Evolutionary conservation across 352 stramenopile genomes (phyloP), one percentile per base, ranked within the genome.

Genomic region (Phytopythium sindhum): DNA sequence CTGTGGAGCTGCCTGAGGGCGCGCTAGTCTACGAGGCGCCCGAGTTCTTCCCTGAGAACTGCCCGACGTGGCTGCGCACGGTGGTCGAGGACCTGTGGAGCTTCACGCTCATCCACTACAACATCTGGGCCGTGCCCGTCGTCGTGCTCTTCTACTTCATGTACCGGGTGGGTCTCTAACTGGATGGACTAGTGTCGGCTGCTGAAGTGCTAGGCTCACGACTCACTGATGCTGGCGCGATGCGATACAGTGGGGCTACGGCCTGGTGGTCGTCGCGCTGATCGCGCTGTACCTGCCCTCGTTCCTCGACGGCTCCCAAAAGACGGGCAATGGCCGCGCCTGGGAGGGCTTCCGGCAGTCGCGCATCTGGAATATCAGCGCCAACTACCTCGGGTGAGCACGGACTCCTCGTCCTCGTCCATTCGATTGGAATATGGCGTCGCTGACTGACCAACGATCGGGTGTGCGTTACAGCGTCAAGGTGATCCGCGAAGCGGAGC

Each of bases 101-200:
- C 67, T 87, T 90, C 64, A 66, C 86, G 41, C 77, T 69, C 59
- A 86, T 90, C 72, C 84, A 92, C 68, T 92, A 92, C 78, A 89
- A 89, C 64, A 56, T 89, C 29, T 92, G 80, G 79, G 61, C 68
- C 23, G 56, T 78, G n/a, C 74, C 77, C 0, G 79, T 83, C 42
- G 28, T 79, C 29, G 69, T 72, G 52, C 60, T 90, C 39, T 83
- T 89, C 64, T 88, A 88, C 68, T 89, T 83, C 44, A 69, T 92
- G 31, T 78, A 87, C 70, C 57, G 66, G 31, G 79, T 84, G 58
- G 12, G 56, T 45, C 41, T 23, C 41, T 45, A 19, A 21, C 21
- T 50, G 42, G 8, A 28, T 6, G 15, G 0, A 15, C 5, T 6
- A 39, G 33, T 39, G 33, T 39, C 33, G 33, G 33, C 33, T 39